Percentiles rank a stretch among this genome's conserved stretches.
These are phyloP conservation scores for Blumeria graminis DNA, from an alignment of 2,329 filamentous ascomycete genomes.

Conservation along the genomic window DNA sequence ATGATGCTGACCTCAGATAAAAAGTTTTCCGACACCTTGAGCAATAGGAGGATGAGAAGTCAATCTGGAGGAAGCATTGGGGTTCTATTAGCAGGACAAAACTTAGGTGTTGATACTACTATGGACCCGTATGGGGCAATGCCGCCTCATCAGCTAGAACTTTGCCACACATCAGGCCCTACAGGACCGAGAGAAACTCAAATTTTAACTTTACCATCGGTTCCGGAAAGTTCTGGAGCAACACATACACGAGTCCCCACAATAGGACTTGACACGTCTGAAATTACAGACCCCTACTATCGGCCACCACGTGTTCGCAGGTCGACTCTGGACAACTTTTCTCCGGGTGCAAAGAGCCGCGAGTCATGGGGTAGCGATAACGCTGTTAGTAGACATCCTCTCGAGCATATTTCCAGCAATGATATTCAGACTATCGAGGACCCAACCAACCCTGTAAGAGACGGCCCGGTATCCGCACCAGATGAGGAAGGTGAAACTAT, in stretches of 20 bases:
- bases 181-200: constrained; percentile 42
- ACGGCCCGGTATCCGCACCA: constrained; percentile 21
- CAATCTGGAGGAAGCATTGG: constrained; percentile 36
- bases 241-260: constrained; percentile 16
- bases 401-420: constrained; percentile 7
- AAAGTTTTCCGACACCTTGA: constrained; percentile 32
- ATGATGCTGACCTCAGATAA: constrained; percentile 53
- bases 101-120: constrained; percentile 27
- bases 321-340: constrained; percentile 30
- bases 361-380: constrained; percentile 23
- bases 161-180: constrained; percentile 25
- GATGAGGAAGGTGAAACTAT: constrained; percentile 8
- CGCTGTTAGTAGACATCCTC: constrained; percentile 18
- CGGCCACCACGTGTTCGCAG: constrained; percentile 54
- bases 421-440: constrained; percentile 20
- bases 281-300: constrained; percentile 59
- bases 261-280: constrained; percentile 23
- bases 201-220: constrained; percentile 46
- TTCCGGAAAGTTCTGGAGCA: constrained; percentile 8
- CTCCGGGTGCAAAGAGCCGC: constrained; percentile 19
- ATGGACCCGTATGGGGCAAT: constrained; percentile 19
- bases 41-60: constrained; percentile 29
- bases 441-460: constrained; percentile 20
- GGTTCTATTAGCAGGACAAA: constrained; percentile 30
- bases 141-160: constrained; percentile 11